A percentile compares a stretch with the other conserved stretches of the same genome.
Evolutionary conservation across 139 green algal genomes (phyloP).

Genomic region (Chlamydomonas sphaeroides): DNA sequence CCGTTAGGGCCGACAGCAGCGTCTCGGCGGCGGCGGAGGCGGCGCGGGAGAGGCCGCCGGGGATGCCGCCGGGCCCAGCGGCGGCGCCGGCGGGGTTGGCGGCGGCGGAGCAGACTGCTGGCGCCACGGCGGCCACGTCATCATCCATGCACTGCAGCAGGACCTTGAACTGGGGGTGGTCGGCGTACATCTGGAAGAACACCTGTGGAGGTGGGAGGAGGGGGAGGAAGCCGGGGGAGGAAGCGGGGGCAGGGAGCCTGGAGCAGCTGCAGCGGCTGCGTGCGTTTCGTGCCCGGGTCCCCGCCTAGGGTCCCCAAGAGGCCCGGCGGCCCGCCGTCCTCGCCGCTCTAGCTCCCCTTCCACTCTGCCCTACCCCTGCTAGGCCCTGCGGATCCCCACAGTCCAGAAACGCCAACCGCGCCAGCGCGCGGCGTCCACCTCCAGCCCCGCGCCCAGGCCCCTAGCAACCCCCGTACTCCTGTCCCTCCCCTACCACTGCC

Average conservation of each 20-base stretch:
- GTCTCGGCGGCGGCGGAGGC: conserved; percentile 27
- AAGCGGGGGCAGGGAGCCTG: too few species aligned
- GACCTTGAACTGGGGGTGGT: conserved; percentile 63
- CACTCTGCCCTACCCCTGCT: too few species aligned
- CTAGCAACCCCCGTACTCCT: background rate
- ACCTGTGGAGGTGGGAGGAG: background rate
- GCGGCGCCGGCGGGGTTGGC: background rate
- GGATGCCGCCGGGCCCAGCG: background rate
- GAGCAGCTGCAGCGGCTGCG: too few species aligned
- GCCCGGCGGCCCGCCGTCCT: too few species aligned
- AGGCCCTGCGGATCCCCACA: too few species aligned
- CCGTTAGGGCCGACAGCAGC: conserved; percentile 8
- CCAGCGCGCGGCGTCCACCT: too few species aligned
- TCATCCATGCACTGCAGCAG: conserved; percentile 71
- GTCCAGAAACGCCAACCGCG: too few species aligned
- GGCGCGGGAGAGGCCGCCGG: conserved; percentile 1
- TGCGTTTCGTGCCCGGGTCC: too few species aligned
- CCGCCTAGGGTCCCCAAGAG: too few species aligned
- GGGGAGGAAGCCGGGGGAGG: too few species aligned
- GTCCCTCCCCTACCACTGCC: background rate
- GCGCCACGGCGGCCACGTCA: conserved; percentile 30
- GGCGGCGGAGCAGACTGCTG: background rate
- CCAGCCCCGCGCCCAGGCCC: too few species aligned
- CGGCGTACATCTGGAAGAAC: conserved; percentile 66
- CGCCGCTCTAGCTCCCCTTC: too few species aligned